Evolutionary conservation across 208 protist species (phyloP), one percentile per base, ranked within the genome.

Genomic region (Wallacemonas rigidus): DNA sequence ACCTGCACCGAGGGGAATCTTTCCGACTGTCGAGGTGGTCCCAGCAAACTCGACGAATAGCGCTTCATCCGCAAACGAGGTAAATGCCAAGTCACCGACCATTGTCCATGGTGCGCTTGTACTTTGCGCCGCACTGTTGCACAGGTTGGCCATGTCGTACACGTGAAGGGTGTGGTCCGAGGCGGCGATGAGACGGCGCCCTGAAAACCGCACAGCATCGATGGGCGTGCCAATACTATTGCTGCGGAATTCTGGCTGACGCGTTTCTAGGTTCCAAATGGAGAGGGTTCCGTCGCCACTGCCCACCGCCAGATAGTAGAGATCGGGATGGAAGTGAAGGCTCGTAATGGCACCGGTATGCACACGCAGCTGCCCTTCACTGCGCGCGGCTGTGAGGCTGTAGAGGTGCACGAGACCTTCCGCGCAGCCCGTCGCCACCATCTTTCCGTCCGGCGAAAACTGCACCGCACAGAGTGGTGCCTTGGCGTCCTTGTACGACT

Each of bases 291-390:
- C 88, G 67, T 93, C 87, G 54, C 77, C 81, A 70, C 88, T 93
- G 36, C 83, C 87, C 12, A 90, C 88, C 11, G 82, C 81, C 41
- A 96, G 63, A 63, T 82, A 91, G 75, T 86, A 89, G 9, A 80
- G 58, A 43, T 94, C 87, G 1, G 88, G 87, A 70, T 96, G 87
- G 58, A 96, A 96, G 71, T 87, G 79, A 38, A 96, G 78, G 39
- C 81, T 87, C 8, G 91, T 94, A 65, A 96, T 89, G 61, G 91
- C 76, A 38, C 87, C 85, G 14, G 68, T 78, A 71, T 94, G 86
- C 26, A 86, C 72, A 43, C 82, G 73, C 51, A 94, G 81, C 51
- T 79, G 80, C 48, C 71, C 71, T 39, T 86, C 71, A 9, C 85
- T 63, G 41, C 85, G 79, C 54, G 79, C 85, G 8, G 83, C 79